Evolutionary conservation across 1,139 yeast species (phyloP), one percentile per base, ranked within the genome.

Genomic region (Taphrina deformans): DNA sequence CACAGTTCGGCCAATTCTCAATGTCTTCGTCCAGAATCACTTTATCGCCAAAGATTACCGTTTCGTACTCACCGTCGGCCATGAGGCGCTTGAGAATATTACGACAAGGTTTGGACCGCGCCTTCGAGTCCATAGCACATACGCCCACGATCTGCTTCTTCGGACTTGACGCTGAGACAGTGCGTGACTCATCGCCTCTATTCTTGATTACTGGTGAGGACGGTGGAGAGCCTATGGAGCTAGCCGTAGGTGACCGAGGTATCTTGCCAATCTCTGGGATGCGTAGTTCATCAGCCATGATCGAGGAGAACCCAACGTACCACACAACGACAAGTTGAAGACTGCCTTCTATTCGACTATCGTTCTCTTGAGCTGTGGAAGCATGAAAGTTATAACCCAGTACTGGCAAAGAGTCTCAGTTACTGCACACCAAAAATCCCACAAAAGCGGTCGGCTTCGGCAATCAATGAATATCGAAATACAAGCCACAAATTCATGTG

Each of bases 1-100:
- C 99, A 78, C 99, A 95, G 48, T 97, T 90, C 35, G 99, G 99
- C 99, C 99, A 93, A 74, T 91, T 90, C 76, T 93, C 98, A 68
- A 93, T 84, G 44, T 71, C 73, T 77, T 95, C 99, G 76, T 95
- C 99, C 65, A 95, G 79, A 60, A 95, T 93, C 23, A 92, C 98
- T 77, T 95, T 95, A 76, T 95, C 99, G 66, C 99, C 99, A 78
- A 95, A 95, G 66, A 93, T 91, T 31, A 95, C 88, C 0, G 98
- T 91, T 76, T 93, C 99, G 31, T 97, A 97, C 71, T 89, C 87
- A 31, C 61, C 59, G 16, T 48, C 62, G 71, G 89, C 96, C 69
- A 92, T 89, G 72, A 95, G 79, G 62, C 97, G 80, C 75, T 89
- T 92, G 71, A 95, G 80, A 69, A 95, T 95, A 69, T 88, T 89